A percentile compares a stretch with the other conserved stretches of the same genome.
Conservation (phyloP, 495 filamentous ascomycete genomes). For the Xylaria telfairii region DNA sequence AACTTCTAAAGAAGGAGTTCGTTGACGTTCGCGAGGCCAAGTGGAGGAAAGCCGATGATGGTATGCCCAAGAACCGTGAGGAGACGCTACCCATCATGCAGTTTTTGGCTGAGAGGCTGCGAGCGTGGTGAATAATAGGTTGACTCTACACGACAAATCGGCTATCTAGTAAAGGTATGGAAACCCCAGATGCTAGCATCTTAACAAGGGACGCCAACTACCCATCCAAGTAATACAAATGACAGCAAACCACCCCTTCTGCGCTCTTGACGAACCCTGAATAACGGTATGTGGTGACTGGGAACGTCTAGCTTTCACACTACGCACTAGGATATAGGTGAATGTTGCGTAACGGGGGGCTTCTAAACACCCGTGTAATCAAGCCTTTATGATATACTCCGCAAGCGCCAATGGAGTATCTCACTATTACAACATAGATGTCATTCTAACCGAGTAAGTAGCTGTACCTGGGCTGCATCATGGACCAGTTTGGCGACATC, state of each 20-base stretch:
- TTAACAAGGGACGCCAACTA: background rate
- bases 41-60: constrained; percentile 77
- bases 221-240: background rate
- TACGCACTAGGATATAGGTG: background rate
- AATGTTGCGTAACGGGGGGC: background rate
- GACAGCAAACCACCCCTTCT: background rate
- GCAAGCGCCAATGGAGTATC: background rate
- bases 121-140: constrained; percentile 53
- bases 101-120: constrained; percentile 81
- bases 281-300: background rate
- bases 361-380: background rate
- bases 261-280: background rate
- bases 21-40: constrained; percentile 72
- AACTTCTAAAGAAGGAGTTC: constrained; percentile 70
- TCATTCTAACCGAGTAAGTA: no score
- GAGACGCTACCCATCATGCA: constrained; percentile 94
- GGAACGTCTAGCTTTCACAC: background rate
- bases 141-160: background rate
- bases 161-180: background rate
- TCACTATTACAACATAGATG: background rate
- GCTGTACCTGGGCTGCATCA: no score
- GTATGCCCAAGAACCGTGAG: constrained; percentile 81
- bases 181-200: background rate
- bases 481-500: no score
- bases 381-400: background rate